Evolutionary conservation across 202 grass and related monocot genomes (phyloP).

Genomic region (Bolboschoenoplectus hybrid): DNA sequence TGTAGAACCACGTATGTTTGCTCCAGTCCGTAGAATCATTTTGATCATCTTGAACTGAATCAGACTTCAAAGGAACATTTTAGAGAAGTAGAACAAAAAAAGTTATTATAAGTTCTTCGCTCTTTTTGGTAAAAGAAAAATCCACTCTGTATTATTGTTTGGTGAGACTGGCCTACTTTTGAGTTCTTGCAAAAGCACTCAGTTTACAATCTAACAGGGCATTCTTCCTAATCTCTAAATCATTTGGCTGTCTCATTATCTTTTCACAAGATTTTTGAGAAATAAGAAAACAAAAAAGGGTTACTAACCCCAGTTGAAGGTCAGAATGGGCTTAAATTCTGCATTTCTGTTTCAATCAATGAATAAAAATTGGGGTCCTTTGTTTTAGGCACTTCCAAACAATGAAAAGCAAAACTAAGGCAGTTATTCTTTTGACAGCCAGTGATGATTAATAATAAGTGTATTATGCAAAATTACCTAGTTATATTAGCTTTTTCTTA

Average conservation of each 20-base stretch:
- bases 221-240: constrained; percentile 1
- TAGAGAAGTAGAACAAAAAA: constrained; percentile 22
- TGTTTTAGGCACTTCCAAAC: background rate
- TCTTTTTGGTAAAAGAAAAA: background rate
- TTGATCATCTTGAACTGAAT: constrained; percentile 55
- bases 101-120: background rate
- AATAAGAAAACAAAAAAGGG: background rate
- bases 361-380: background rate
- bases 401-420: background rate
- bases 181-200: background rate
- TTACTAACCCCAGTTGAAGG: background rate
- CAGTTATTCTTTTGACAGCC: background rate
- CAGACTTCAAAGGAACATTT: constrained; percentile 32
- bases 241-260: background rate
- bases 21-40: constrained; percentile 54
- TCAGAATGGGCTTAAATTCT: background rate
- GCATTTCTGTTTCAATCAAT: background rate
- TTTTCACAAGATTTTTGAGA: background rate
- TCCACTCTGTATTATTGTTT: background rate
- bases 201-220: background rate
- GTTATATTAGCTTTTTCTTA: constrained; percentile 35
- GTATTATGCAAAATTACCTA: background rate
- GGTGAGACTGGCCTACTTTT: background rate
- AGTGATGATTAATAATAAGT: background rate
- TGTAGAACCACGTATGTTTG: constrained; percentile 80